These are phyloP conservation scores for Pythium sp. DNA, from an alignment of 352 stramenopile species.

Conservation along the genomic window DNA sequence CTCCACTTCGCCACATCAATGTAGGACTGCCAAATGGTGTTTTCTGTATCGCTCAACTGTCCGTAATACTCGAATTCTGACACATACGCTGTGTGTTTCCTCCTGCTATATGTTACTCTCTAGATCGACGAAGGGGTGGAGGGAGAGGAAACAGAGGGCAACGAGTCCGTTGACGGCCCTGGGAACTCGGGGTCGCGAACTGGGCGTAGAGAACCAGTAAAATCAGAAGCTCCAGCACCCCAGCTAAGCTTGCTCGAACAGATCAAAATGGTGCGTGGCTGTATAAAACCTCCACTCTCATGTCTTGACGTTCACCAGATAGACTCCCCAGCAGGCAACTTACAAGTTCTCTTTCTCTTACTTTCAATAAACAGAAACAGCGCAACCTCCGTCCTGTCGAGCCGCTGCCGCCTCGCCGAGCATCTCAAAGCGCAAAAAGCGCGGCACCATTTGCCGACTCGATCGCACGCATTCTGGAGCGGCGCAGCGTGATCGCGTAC, in stretches of 20 bases:
- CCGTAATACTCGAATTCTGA: no score
- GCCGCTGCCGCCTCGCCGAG: slow-evolving; percentile 13
- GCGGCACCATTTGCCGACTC: slow-evolving; percentile 45
- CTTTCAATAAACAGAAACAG: slow-evolving; percentile 34
- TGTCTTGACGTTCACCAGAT: neutral
- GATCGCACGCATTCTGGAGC: slow-evolving; percentile 64
- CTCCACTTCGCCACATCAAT: slow-evolving; percentile 22
- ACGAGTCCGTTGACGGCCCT: neutral
- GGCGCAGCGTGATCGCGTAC: slow-evolving; percentile 50
- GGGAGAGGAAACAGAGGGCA: neutral
- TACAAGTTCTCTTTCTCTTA: neutral
- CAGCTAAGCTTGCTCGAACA: slow-evolving; percentile 44
- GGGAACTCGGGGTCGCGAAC: no score
- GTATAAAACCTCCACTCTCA: neutral
- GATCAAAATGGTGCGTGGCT: slow-evolving; percentile 35
- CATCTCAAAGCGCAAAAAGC: neutral
- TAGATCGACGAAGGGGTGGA: slow-evolving; percentile 1
- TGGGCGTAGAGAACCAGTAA: neutral
- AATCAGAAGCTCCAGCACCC: neutral
- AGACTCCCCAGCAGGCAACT: neutral
- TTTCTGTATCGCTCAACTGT: no score
- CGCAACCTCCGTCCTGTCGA: slow-evolving; percentile 38
- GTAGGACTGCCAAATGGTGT: slow-evolving; percentile 1
- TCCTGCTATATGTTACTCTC: no score
- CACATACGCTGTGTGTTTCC: neutral